phyloP scores from a whole-genome alignment of 2,329 filamentous ascomycete species.

The Calonectria henricotiae region DNA sequence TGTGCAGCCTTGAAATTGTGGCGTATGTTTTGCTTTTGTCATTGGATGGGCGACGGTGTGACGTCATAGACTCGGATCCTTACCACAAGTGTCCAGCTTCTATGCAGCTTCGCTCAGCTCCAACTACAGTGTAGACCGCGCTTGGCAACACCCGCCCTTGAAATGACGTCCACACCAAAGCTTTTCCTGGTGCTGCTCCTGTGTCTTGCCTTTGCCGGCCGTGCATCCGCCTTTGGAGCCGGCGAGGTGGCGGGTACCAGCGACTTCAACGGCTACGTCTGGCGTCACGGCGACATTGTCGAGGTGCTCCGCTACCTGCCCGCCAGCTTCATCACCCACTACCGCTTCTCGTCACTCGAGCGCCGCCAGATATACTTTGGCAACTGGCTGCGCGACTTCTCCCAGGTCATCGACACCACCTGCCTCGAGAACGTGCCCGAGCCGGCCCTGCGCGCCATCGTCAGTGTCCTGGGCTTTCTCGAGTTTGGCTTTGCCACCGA shows the following conservation, averaged over 20 bases:
- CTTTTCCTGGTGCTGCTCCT: neutral
- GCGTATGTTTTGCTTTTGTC: neutral
- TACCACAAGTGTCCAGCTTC: neutral
- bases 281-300: constrained; percentile 61
- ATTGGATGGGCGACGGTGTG: neutral
- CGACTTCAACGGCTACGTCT: constrained; percentile 62
- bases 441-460: constrained; percentile 52
- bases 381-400: constrained; percentile 78
- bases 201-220: neutral
- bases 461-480: constrained; percentile 54
- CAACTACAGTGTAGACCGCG: neutral
- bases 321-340: constrained; percentile 58
- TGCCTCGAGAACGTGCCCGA: constrained; percentile 55
- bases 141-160: neutral
- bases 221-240: constrained; percentile 56
- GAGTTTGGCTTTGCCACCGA: constrained; percentile 78
- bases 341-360: constrained; percentile 60
- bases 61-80: neutral
- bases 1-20: neutral
- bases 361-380: constrained; percentile 60
- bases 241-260: constrained; percentile 58
- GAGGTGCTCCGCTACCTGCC: constrained; percentile 60
- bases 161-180: constrained; percentile 3
- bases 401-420: constrained; percentile 80
- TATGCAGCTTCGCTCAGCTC: neutral